Evolutionary conservation across 495 filamentous ascomycete genomes (phyloP).

Genomic region (Talaromyces nanjingensis): DNA sequence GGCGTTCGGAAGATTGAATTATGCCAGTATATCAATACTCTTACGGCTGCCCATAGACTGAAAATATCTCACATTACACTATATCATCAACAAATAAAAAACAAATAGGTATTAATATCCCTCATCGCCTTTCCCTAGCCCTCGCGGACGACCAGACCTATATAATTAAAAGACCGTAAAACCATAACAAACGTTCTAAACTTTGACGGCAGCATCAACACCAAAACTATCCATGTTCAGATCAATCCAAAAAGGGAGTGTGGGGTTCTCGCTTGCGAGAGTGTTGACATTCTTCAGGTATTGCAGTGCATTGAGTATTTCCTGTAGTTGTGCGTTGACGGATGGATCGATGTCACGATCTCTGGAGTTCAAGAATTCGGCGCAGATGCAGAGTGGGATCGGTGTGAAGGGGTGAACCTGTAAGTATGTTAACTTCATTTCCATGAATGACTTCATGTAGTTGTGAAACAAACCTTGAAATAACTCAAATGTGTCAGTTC

Average conservation of each 20-base stretch:
- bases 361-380: slow-evolving; percentile 3
- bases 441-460: background rate
- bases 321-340: slow-evolving; percentile 7
- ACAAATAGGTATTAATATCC: background rate
- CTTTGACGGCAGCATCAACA: background rate
- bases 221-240: slow-evolving; percentile 5
- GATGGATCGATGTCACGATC: slow-evolving; percentile 6
- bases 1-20: too few relatives aligned
- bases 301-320: slow-evolving; percentile 9
- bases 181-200: background rate
- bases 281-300: slow-evolving; percentile 10
- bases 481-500: slow-evolving; percentile 35
- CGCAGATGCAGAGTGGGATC: slow-evolving; percentile 8
- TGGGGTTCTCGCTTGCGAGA: slow-evolving; percentile 8
- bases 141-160: background rate
- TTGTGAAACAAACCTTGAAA: slow-evolving; percentile 20
- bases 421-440: background rate
- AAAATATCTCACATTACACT: too few relatives aligned
- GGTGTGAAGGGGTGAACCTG: slow-evolving; percentile 11
- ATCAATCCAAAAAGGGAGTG: slow-evolving; percentile 1
- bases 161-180: background rate
- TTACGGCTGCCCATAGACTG: too few relatives aligned
- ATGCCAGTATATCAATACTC: too few relatives aligned
- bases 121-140: background rate
- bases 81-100: background rate